Percentiles rank a stretch among this genome's conserved stretches.
phyloP scores from a whole-genome alignment of 2,329 filamentous ascomycete genomes.

The Diaporthe vexans region DNA sequence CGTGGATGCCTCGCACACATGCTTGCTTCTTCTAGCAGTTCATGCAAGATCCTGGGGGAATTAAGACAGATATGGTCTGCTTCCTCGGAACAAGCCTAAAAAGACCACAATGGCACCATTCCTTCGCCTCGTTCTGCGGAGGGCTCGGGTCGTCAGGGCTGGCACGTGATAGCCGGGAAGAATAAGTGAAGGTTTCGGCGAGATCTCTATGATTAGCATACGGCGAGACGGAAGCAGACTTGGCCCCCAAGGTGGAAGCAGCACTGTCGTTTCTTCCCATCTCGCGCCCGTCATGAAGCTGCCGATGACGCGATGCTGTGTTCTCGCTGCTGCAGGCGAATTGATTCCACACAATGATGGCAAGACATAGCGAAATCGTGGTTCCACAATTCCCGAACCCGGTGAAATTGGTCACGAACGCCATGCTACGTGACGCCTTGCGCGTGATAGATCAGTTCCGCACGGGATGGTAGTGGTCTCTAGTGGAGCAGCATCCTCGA shows the following conservation, averaged over 20 bases:
- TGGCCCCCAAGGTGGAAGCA: conserved; percentile 1
- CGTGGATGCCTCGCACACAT: not conserved
- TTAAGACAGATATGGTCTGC: not conserved
- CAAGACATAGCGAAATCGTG: not conserved
- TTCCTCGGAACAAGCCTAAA: conserved; percentile 8
- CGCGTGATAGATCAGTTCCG: conserved; percentile 10
- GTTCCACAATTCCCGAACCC: not conserved
- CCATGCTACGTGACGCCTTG: conserved; percentile 8
- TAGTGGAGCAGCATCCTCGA: not conserved
- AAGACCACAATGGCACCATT: conserved; percentile 2
- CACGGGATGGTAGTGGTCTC: not conserved
- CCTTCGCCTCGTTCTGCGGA: not conserved
- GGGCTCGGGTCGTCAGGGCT: not conserved
- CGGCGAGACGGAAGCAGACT: not conserved
- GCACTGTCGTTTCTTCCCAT: not conserved
- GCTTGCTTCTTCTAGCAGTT: conserved; percentile 4
- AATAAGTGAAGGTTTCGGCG: not conserved
- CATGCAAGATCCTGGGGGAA: not conserved
- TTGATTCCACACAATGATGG: not conserved
- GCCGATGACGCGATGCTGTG: not conserved
- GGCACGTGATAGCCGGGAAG: not conserved
- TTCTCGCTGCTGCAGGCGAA: conserved; percentile 3
- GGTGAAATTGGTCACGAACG: not conserved
- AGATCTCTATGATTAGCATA: conserved; percentile 1
- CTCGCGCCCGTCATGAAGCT: not conserved